A percentile compares a stretch with the other conserved stretches of the same genome.
Evolutionary conservation across 306 rosid genomes (phyloP).

Genomic region (Luffa aegyptiaca): DNA sequence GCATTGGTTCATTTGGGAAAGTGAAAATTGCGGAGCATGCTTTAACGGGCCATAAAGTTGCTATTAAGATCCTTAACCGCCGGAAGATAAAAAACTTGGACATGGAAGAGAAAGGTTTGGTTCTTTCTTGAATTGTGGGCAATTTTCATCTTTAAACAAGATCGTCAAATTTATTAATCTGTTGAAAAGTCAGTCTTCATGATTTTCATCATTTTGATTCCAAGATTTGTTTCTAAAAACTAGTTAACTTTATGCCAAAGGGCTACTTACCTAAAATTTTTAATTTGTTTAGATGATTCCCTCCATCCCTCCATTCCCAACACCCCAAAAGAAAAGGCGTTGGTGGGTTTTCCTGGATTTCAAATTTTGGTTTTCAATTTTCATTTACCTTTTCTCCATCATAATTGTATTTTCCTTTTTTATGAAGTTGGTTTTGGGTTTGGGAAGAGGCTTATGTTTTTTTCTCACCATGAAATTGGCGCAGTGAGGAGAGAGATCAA

Average conservation of each 20-base stretch:
- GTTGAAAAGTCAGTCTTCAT: neutral
- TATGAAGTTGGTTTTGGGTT: neutral
- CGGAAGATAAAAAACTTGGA: constrained; percentile 80
- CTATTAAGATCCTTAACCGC: constrained; percentile 87
- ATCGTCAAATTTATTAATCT: neutral
- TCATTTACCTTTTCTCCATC: neutral
- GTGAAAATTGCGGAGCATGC: constrained; percentile 93
- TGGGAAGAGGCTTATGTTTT: constrained; percentile 2
- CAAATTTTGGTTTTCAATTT: neutral
- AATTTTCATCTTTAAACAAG: neutral
- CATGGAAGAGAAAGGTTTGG: constrained; percentile 92
- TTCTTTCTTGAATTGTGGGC: constrained; percentile 3
- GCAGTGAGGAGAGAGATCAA: constrained; percentile 93
- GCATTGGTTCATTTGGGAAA: constrained; percentile 91
- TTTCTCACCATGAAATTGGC: constrained; percentile 19
- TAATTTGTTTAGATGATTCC: neutral
- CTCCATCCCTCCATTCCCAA: neutral
- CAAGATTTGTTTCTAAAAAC: neutral
- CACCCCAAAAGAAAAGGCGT: neutral
- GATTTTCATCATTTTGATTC: neutral
- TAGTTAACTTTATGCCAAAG: too few relatives aligned
- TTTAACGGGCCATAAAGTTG: constrained; percentile 88
- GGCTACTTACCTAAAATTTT: neutral
- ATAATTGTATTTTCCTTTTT: neutral
- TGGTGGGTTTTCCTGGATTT: neutral